Percentiles rank a stretch among this genome's conserved stretches.
Evolutionary conservation across 2,329 filamentous ascomycete genomes (phyloP).

Genomic region (Fusarium transvaalense): DNA sequence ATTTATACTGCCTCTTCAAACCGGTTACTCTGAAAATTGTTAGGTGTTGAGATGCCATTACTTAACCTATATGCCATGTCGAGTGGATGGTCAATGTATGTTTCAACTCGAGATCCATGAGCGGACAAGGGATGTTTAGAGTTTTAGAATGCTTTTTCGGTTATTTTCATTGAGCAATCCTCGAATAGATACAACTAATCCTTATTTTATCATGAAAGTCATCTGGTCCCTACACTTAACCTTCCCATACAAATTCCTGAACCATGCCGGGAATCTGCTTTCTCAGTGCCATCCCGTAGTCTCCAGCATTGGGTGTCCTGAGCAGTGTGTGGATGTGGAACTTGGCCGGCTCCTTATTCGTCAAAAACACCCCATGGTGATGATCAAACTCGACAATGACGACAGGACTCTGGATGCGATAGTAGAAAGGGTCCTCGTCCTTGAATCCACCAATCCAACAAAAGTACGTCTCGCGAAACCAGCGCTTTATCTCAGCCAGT

Average conservation of each 20-base stretch:
- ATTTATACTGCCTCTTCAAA: neutral
- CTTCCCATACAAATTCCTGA: conserved; percentile 43
- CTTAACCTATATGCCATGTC: neutral
- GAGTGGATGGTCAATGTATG: neutral
- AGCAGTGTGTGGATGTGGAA: conserved; percentile 75
- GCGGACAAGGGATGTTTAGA: neutral
- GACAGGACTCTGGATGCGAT: conserved; percentile 80
- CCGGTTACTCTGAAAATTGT: neutral
- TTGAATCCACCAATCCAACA: conserved; percentile 79
- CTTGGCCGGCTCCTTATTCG: neutral
- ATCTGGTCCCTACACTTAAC: neutral
- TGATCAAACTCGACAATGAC: conserved; percentile 78
- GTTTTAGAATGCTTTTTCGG: neutral
- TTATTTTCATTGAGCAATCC: neutral
- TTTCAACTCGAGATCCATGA: neutral
- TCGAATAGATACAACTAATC: neutral
- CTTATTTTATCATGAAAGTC: neutral
- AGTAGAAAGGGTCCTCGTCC: conserved; percentile 76
- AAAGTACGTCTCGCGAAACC: conserved; percentile 78
- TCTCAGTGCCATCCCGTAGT: conserved; percentile 73
- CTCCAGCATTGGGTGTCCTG: conserved; percentile 78
- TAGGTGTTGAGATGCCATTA: neutral
- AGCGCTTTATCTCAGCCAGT: conserved; percentile 54
- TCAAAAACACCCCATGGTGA: conserved; percentile 1
- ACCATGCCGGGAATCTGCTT: conserved; percentile 52